Base-by-base conservation (phyloP, 2,329 filamentous ascomycete genomes). In the Mycosphaerella arachidis region DNA sequence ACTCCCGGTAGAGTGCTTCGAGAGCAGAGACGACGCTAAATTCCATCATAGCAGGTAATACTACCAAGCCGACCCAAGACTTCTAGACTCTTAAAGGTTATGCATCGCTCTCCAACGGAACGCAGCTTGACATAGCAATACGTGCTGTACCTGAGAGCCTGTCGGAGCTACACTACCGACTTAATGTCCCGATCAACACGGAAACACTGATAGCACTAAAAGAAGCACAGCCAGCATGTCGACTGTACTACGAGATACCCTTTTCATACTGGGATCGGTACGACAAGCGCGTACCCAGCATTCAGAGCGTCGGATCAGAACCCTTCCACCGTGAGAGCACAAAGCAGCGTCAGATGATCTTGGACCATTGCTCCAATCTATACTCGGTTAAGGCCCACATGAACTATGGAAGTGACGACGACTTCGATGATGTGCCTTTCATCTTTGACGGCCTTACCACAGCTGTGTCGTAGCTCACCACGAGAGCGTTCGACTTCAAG, bases 381-480 rank as follows among this genome's bases (percentile, higher is more conserved):
- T 48, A 48, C 29, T 20, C 40, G 9, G 7, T 56, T 3, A 45
- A 29, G 6, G 43, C 54, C 6, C 40, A n/a, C 16, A 48, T 56
- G 18, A 33, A 33, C n/a, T 48, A 56, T 27, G 54, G 54, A 29
- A 12, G 16, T 10, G n/a, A 24, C 20, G 45, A 48, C 43, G 50
- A 56, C n/a, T 50, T 33, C 29, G 27, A 56, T 16, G 54, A 56
- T 10, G 12, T 56, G 18, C 54, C 54, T 5, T 45, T 56, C 43
- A 7, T 56, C 4, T 50, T 48, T 29, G 54, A 37, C 6, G 29
- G 35, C 35, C 54, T 56, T 24, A 56, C 40, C 5, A 27, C 18
- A 43, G 54, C 7, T 56, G 54, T 37, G 20, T 56, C 29, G 43
- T 56, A 6, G 13, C 18, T 18, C n/a, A 24, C 13, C 50, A 56